phyloP scores from a whole-genome alignment of 208 protist species.

The Leishmania braziliensis region DNA sequence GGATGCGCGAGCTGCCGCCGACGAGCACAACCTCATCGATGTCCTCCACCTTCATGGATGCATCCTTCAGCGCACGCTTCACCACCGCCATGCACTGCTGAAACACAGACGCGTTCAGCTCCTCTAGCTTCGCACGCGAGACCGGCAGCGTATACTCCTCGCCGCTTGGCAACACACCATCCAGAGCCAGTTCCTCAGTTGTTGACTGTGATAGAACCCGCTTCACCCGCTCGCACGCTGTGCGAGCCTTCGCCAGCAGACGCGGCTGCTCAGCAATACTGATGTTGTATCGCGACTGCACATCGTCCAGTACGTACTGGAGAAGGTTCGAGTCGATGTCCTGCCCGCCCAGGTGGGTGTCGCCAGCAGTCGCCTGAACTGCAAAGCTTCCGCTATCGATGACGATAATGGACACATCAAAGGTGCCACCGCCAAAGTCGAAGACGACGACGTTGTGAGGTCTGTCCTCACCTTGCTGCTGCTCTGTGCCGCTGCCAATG shows the following conservation, averaged over 20 bases:
- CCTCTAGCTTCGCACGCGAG: constrained; percentile 98
- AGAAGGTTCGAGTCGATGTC: constrained; percentile 98
- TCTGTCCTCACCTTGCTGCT: constrained; percentile 44
- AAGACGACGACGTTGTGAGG: constrained; percentile 95
- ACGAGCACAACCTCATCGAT: constrained; percentile 95
- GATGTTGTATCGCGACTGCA: constrained; percentile 92
- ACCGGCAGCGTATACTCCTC: constrained; percentile 96
- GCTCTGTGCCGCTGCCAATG: constrained; percentile 66
- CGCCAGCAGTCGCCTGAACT: constrained; percentile 97
- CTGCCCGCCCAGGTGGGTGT: constrained; percentile 99
- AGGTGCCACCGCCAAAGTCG: constrained; percentile 99
- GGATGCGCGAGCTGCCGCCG: constrained; percentile 97
- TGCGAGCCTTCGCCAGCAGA: constrained; percentile 55
- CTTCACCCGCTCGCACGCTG: constrained; percentile 95
- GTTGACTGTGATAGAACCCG: constrained; percentile 93
- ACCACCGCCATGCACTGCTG: constrained; percentile 75
- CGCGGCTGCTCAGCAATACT: constrained; percentile 43
- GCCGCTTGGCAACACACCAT: constrained; percentile 93
- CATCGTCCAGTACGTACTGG: constrained; percentile 93
- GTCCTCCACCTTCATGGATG: constrained; percentile 74
- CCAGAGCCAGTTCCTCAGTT: constrained; percentile 94
- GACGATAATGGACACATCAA: constrained; percentile 98
- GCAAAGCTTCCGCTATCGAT: constrained; percentile 98
- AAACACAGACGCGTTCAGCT: constrained; percentile 91
- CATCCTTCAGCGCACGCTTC: constrained; percentile 88